These are phyloP conservation scores for Trichoderma asperelloides DNA, from an alignment of 495 filamentous ascomycete species.

Conservation along the genomic window DNA sequence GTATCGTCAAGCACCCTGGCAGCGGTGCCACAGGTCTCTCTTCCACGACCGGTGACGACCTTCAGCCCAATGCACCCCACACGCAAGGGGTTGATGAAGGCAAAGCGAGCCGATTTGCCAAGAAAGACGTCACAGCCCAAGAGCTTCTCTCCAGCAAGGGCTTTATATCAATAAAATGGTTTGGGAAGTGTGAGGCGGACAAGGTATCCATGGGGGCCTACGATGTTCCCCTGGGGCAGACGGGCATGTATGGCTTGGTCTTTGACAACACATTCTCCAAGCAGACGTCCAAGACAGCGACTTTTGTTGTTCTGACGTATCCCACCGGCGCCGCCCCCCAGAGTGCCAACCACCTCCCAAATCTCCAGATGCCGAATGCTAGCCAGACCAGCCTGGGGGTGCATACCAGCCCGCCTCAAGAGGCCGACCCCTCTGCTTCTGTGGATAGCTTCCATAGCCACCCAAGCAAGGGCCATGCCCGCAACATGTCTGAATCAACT, in stretches of 20 bases:
- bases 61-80: conserved; percentile 31
- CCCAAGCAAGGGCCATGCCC: conserved; percentile 10
- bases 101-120: conserved; percentile 29
- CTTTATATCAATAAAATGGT: conserved; percentile 77
- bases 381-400: conserved; percentile 44
- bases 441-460: conserved; percentile 50
- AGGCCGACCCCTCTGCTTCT: conserved; percentile 37
- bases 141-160: conserved; percentile 81
- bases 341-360: conserved; percentile 59
- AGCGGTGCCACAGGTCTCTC: conserved; percentile 48
- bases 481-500: conserved; percentile 20
- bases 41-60: conserved; percentile 39
- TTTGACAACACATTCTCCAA: conserved; percentile 99
- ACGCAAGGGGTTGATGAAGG: conserved; percentile 34
- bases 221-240: conserved; percentile 60
- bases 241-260: conserved; percentile 91
- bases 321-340: conserved; percentile 77
- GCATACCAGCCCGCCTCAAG: conserved; percentile 28
- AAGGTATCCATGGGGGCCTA: conserved; percentile 88
- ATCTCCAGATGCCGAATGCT: conserved; percentile 34
- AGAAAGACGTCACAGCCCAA: conserved; percentile 52
- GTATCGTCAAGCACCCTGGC: conserved; percentile 92
- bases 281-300: conserved; percentile 86
- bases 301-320: conserved; percentile 88
- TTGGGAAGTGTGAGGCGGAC: conserved; percentile 91